Evolutionary conservation across 306 rosid species (phyloP).

Genomic region (Medicago truncatula): DNA sequence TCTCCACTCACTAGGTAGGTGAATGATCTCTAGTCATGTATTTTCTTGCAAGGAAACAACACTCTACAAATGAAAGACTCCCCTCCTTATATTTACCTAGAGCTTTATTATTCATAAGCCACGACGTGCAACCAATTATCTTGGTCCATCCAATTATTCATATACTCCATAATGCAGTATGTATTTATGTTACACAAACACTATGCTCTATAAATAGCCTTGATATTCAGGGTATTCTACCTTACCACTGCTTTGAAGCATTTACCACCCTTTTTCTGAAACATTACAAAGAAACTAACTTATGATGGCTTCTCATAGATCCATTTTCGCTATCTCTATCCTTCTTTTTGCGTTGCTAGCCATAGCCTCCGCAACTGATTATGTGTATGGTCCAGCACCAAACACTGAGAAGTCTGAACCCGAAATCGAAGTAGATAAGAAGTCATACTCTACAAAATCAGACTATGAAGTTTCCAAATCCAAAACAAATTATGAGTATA

Average conservation of each 20-base stretch:
- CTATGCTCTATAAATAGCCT: conserved; percentile 37
- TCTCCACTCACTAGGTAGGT: conserved; percentile 19
- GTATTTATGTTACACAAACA: neutral
- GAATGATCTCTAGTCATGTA: neutral
- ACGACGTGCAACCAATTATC: conserved; percentile 42
- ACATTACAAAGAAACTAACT: conserved; percentile 28
- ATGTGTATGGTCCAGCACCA: conserved; percentile 40
- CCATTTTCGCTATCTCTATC: conserved; percentile 27
- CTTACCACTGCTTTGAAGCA: conserved; percentile 31
- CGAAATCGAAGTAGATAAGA: neutral
- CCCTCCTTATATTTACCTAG: neutral
- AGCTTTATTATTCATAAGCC: neutral
- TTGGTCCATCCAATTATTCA: neutral
- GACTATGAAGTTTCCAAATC: neutral
- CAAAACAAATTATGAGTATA: neutral
- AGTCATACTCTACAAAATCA: neutral
- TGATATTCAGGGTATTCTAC: neutral
- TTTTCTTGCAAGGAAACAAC: neutral
- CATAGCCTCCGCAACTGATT: conserved; percentile 51
- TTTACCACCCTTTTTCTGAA: neutral
- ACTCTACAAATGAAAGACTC: neutral
- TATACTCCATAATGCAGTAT: neutral
- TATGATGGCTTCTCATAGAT: conserved; percentile 29
- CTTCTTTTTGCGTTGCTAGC: conserved; percentile 45
- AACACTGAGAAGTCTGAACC: conserved; percentile 20